phyloP scores from a whole-genome alignment of 257 asterid genomes.

The Scutellaria baicalensis region DNA sequence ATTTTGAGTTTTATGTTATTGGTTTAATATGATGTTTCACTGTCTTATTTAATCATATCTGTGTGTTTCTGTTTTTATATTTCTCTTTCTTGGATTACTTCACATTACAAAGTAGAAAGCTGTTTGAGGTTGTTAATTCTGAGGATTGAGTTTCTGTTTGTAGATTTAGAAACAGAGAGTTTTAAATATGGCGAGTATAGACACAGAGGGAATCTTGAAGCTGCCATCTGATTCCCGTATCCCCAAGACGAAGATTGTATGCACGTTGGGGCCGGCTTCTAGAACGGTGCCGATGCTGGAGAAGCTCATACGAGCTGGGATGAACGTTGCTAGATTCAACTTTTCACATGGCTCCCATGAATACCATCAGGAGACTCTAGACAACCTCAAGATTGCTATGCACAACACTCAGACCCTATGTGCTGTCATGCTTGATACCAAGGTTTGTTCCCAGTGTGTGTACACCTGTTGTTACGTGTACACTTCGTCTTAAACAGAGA shows the following conservation, averaged over 20 bases:
- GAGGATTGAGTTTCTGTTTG: neutral
- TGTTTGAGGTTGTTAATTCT: neutral
- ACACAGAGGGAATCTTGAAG: slow-evolving; percentile 57
- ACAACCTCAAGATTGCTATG: slow-evolving; percentile 66
- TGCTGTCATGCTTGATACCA: slow-evolving; percentile 89
- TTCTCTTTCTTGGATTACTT: neutral
- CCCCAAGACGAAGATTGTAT: slow-evolving; percentile 81
- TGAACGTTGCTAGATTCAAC: slow-evolving; percentile 89
- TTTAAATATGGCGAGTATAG: slow-evolving; percentile 49
- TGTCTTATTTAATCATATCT: neutral
- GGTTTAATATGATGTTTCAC: neutral
- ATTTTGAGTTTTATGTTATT: neutral
- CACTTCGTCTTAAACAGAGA: too few relatives aligned
- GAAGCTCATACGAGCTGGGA: slow-evolving; percentile 79
- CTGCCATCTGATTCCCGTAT: slow-evolving; percentile 38
- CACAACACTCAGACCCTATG: slow-evolving; percentile 62
- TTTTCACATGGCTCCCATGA: slow-evolving; percentile 89
- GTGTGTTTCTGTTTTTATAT: neutral
- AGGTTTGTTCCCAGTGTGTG: slow-evolving; percentile 46
- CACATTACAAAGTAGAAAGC: neutral
- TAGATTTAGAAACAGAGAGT: neutral
- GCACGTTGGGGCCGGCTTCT: slow-evolving; percentile 86
- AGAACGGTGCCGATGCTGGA: slow-evolving; percentile 67
- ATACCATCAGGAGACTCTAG: slow-evolving; percentile 69
- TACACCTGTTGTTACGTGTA: too few relatives aligned